phyloP scores from a whole-genome alignment of 306 rosid genomes.

The Gleditsia sinensis region DNA sequence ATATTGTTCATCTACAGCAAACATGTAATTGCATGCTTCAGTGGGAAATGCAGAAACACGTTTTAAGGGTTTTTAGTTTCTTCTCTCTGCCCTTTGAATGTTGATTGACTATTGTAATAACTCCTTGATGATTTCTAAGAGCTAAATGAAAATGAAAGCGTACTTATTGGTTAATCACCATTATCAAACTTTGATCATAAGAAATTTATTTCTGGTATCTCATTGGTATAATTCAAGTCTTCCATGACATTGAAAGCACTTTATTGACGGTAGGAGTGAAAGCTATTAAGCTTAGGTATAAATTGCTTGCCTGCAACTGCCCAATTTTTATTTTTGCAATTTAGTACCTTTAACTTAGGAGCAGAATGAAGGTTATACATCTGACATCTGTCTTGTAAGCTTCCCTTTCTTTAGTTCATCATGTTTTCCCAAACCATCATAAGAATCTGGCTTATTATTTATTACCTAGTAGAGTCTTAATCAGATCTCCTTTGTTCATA shows the following conservation, averaged over 20 bases:
- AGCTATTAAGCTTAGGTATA: not conserved
- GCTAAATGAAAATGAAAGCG: not conserved
- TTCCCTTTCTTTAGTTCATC: slow-evolving; percentile 12
- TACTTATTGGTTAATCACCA: slow-evolving; percentile 21
- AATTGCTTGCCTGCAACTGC: slow-evolving; percentile 6
- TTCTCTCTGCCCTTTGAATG: slow-evolving; percentile 7
- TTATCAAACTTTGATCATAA: not conserved
- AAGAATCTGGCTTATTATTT: not conserved
- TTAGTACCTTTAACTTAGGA: not conserved
- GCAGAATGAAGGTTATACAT: not conserved
- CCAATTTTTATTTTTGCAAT: slow-evolving; percentile 4
- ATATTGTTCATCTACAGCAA: slow-evolving; percentile 10
- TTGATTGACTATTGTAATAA: slow-evolving; percentile 12
- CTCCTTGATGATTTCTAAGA: slow-evolving; percentile 17
- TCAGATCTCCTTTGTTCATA: not conserved
- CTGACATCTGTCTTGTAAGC: slow-evolving; percentile 2
- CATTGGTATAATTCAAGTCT: slow-evolving; percentile 17
- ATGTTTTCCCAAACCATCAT: slow-evolving; percentile 10
- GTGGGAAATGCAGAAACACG: not conserved
- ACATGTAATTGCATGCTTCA: slow-evolving; percentile 4
- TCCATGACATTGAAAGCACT: too few relatives aligned
- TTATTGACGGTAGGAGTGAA: not conserved
- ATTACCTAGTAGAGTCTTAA: not conserved
- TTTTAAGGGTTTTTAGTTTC: slow-evolving; percentile 5
- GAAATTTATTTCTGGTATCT: slow-evolving; percentile 12